Conservation (phyloP, 169 alveolate species). For the Eimeria zaria region DNA sequence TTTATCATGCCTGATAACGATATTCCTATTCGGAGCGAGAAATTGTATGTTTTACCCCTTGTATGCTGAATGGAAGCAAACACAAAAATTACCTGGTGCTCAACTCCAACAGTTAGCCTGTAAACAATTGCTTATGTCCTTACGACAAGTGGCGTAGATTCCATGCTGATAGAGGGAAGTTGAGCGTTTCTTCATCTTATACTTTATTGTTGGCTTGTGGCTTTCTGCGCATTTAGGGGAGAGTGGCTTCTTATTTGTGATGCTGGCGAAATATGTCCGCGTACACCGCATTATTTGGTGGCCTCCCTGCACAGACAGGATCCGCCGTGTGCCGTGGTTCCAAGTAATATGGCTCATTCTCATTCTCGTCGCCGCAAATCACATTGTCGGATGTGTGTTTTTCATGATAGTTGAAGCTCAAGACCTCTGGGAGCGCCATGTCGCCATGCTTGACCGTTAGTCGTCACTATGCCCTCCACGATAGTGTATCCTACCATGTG, state of each 20-base stretch:
- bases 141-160: background rate
- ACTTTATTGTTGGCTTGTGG: background rate
- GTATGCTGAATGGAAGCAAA: background rate
- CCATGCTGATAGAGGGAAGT: background rate
- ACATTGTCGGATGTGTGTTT: slow-evolving; percentile 42
- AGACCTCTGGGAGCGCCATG: slow-evolving; percentile 73
- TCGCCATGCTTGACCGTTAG: slow-evolving; percentile 69
- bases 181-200: background rate
- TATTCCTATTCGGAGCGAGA: background rate
- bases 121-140: background rate
- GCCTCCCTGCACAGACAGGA: slow-evolving; percentile 71
- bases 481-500: background rate
- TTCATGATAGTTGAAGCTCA: slow-evolving; percentile 43
- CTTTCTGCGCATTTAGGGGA: slow-evolving; percentile 5
- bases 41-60: slow-evolving; percentile 12
- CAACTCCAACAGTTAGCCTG: background rate
- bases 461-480: slow-evolving; percentile 5
- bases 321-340: slow-evolving; percentile 67
- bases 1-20: slow-evolving; percentile 41
- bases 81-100: background rate
- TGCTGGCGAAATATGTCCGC: slow-evolving; percentile 72
- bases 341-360: slow-evolving; percentile 62
- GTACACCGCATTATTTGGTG: slow-evolving; percentile 59
- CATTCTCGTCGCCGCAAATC: slow-evolving; percentile 48
- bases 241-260: background rate